phyloP scores from a whole-genome alignment of 2,329 filamentous ascomycete species.

The Pseudocercospora musae region DNA sequence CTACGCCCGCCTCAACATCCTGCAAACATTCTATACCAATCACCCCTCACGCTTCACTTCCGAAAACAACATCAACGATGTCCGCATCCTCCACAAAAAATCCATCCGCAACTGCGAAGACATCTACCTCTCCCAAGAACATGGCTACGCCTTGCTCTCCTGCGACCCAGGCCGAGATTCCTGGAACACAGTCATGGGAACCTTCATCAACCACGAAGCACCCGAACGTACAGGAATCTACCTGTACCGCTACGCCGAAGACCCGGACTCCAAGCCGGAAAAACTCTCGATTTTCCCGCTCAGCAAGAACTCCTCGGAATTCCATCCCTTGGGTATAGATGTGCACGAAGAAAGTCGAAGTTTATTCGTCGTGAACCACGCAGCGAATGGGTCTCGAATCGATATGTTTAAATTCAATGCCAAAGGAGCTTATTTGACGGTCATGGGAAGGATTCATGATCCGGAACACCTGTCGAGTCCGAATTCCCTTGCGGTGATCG shows the following conservation, averaged over 20 bases:
- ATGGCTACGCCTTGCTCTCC: conserved; percentile 41
- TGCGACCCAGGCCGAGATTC: conserved; percentile 43
- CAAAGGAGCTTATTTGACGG: conserved; percentile 25
- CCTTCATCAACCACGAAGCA: conserved; percentile 27
- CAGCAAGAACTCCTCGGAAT: conserved; percentile 28
- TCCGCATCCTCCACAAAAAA: conserved; percentile 37
- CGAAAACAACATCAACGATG: conserved; percentile 16
- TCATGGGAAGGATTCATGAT: conserved; percentile 35
- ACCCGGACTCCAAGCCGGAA: conserved; percentile 19
- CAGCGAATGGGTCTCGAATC: conserved; percentile 33
- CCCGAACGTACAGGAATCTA: conserved; percentile 36
- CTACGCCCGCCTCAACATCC: conserved; percentile 17
- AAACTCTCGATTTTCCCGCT: conserved; percentile 33
- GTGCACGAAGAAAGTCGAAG: conserved; percentile 36
- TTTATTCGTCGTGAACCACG: conserved; percentile 43
- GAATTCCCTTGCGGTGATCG: conserved; percentile 40
- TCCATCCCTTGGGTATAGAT: conserved; percentile 45
- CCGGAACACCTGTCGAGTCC: conserved; percentile 34
- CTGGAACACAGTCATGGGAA: conserved; percentile 47
- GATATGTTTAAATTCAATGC: conserved; percentile 38
- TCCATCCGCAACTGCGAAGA: conserved; percentile 45
- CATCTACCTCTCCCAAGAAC: conserved; percentile 37
- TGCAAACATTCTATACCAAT: conserved; percentile 24
- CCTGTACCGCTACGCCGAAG: conserved; percentile 39
- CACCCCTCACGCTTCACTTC: conserved; percentile 14